Base-by-base conservation (phyloP, 2,329 filamentous ascomycete genomes). In the Pseudogymnoascus sp. region DNA sequence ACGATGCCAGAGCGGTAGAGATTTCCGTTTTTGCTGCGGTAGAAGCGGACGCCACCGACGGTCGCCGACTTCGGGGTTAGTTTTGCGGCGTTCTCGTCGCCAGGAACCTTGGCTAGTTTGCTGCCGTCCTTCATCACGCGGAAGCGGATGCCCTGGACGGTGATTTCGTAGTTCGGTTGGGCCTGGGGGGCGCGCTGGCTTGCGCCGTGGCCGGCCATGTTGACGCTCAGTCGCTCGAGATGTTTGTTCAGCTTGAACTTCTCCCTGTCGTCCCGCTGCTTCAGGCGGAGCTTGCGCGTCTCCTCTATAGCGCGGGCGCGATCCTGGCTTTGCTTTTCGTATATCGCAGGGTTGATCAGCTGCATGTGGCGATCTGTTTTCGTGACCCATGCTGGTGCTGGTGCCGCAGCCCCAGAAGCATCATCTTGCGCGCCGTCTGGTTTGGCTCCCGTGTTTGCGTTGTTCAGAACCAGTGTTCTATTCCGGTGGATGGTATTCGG, bases 11-110 rank as follows among this genome's bases (percentile, higher is more conserved):
- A 82, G 61, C 90, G 87, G 70, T 92, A 88, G 27, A 96, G 82
- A 68, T 96, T 96, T 65, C 92, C 92, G 68, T 87, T 88, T 73
- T 93, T 95, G 74, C 90, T 96, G 67, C 92, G 84, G 69, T 90
- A 82, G 72, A 96, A 96, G 66, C 83, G 86, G 69, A 96, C 89
- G 42, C 90, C 90, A 60, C 88, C 89, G 64, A 96, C 78, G 5
- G 79, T 77, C 40, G 87, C 82, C 65, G 81, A 83, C 74, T 92
- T 94, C 0, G 92, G 92, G 1, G 91, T 95, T 58, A 81, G 79
- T 60, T 82, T 84, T 61, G 83, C 80, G 37, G 82, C 78, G 69
- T 86, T 84, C 55, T 79, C 75, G 67, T 87, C 84, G 94, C 90
- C 88, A 69, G 84, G 81, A 64, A 87, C 75, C 71, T 88, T 88